Base-by-base conservation (phyloP, 208 protist species). In the Trypanosoma lewisi region DNA sequence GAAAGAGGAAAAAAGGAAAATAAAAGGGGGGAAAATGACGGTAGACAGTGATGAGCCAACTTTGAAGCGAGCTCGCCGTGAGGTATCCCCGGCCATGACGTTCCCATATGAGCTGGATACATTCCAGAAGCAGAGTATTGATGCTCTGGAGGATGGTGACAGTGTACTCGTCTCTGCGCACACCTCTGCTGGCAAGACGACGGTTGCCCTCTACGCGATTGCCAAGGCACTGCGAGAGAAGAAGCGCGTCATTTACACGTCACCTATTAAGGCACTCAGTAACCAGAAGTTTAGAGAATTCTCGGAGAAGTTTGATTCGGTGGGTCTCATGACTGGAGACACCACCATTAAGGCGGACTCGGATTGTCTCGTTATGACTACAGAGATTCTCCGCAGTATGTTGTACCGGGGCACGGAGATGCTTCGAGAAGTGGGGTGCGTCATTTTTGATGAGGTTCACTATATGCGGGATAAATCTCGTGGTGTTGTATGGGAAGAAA, bases 231-330 rank as follows among this genome's bases (percentile, higher is more conserved):
- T 99, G 34, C 83, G 93, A 6, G 95, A 98, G 61, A 97, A 98
- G 62, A 98, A 98, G 81, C 97, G 98, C 12, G 98, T 99, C 17
- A 98, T 99, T 48, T 99, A 99, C 83, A 99, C 99, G 36, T 99
- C 98, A 4, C 99, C 99, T 30, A 99, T 99, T 77, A 99, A 99
- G 66, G 99, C 99, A 0, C 87, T 99, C 0, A 98, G 89, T 30
- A 99, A 99, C 80, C 99, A 99, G 74, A 99, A 99, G 77, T 99
- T 98, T 74, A 80, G 98, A 54, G 98, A 99, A 66, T 97, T 99
- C 21, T 81, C 82, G 3, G 96, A 99, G 41, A 95, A 98, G 58
- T 99, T 99, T 78, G 82, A 91, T 39, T 97, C 87, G 1, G 98
- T 99, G 14, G 99, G 99, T 34, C 94, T 99, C 51, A 99, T 99